phyloP scores from a whole-genome alignment of 2,329 filamentous ascomycete species.

The Exophiala spinifera region DNA sequence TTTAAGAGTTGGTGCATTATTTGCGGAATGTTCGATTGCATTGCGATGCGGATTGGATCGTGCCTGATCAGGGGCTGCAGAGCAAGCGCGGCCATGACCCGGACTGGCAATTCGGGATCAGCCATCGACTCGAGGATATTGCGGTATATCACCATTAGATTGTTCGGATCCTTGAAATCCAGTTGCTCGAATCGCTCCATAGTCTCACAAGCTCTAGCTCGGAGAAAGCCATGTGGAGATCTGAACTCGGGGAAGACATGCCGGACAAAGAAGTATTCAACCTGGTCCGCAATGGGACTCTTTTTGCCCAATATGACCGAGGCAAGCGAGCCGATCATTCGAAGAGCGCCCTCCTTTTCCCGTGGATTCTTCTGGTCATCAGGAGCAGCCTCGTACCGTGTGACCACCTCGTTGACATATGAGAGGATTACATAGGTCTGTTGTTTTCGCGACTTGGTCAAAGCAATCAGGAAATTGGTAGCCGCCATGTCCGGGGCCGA shows the following conservation, averaged over 20 bases:
- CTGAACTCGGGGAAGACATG: conserved; percentile 98
- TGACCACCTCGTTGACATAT: conserved; percentile 93
- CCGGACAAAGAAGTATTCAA: conserved; percentile 96
- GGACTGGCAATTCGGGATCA: conserved; percentile 85
- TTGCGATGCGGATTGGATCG: conserved; percentile 86
- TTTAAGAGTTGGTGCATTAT: conserved; percentile 99
- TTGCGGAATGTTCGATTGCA: conserved; percentile 96
- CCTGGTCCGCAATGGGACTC: conserved; percentile 94
- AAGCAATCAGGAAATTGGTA: conserved; percentile 90
- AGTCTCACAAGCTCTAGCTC: conserved; percentile 92
- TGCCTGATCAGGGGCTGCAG: conserved; percentile 94
- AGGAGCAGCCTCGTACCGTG: conserved; percentile 79
- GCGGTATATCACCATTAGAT: conserved; percentile 91
- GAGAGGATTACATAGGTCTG: conserved; percentile 92
- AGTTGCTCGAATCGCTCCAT: conserved; percentile 97
- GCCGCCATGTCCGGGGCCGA: conserved; percentile 92
- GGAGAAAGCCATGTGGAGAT: conserved; percentile 85
- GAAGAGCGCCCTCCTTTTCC: conserved; percentile 91
- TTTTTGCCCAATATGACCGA: conserved; percentile 96
- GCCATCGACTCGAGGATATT: conserved; percentile 98
- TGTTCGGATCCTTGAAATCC: conserved; percentile 94
- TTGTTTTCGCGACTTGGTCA: conserved; percentile 92
- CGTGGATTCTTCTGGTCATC: conserved; percentile 90
- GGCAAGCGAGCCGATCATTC: conserved; percentile 94
- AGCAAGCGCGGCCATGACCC: conserved; percentile 89